Base-by-base conservation (phyloP, 2,329 filamentous ascomycete genomes). In the Pseudodiploospora longispora region DNA sequence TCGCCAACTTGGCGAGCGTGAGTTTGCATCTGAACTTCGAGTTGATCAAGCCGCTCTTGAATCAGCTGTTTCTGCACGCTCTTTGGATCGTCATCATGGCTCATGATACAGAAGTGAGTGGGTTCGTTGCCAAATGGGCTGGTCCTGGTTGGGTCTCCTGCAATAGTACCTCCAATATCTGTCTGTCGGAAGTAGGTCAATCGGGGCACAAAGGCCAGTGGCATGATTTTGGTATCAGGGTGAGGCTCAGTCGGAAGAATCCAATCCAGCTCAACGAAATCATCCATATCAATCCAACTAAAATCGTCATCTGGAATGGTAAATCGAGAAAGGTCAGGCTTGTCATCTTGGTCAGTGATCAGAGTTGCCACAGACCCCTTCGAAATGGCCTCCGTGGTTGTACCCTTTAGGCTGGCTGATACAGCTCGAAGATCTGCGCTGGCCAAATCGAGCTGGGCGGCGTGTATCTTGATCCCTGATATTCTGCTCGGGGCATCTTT, bases 281-380 rank as follows among this genome's bases (percentile, higher is more conserved):
- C 93, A 59, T 98, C 93, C 89, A 98, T 97, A 58, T 98, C 93
- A 50, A 98, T 90, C 93, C 93, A 98, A 44, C 84, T 89, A 53
- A 89, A 82, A 58, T 98, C 93, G 43, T 94, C 87, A 61, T 98
- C 93, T 0, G 93, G 91, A 40, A 98, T 98, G 0, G 83, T 91
- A 60, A 98, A 98, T 42, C 85, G 83, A 1, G 90, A 95, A 40
- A 95, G 72, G 59, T 91, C 84, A 3, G 78, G 78, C 6, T 76
- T 76, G 6, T 76, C 74, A 28, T 80, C 76, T 41, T 75, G 66
- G 42, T 79, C 72, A 4, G 68, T 67, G 39, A 75, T 68, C 42
- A 78, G 62, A 7, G 70, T 68, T 3, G 74, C 67, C 10, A 76
- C 57, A 0, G 72, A 74, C 27, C 74, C 72, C 50, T 74, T 78